Base-by-base conservation (phyloP, 129 eudicot species). In the carrot (Daucus carota) region DNA sequence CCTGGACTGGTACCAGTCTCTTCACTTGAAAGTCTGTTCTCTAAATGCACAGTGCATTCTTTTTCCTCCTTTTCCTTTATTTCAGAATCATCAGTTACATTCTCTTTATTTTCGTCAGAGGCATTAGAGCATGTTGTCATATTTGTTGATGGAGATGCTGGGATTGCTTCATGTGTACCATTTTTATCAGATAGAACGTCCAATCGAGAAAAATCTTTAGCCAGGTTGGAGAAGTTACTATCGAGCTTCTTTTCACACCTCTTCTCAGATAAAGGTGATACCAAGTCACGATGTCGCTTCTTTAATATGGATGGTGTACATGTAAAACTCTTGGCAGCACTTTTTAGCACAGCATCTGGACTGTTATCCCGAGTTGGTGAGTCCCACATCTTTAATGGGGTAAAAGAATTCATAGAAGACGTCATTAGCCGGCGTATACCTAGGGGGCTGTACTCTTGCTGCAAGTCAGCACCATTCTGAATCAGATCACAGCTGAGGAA, bases 401-500 rank as follows among this genome's bases (percentile, higher is more conserved):
- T 86, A 38, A 83, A 82, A 57, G 81, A 82, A 60, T 75, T 79
- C 80, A 77, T 81, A 32, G 90, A 78, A 66, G 95, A 85, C 84
- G 84, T 87, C 97, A 89, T 87, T 81, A 88, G 76, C 65, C 87
- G 91, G 31, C 98, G 84, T 24, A 90, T 87, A 34, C 98, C 98
- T 44, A 93, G 91, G 41, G 98, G 98, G 80, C 98, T 93, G 75
- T 70, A 93, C 28, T 90, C 97, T 68, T 83, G 95, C 75, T 83
- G 91, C 83, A 78, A 78, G 72, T 93, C 98, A 52, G 67, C 74
- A 42, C 92, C 92, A 20, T 86, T 81, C 75, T 87, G 98, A 68
- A 81, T 84, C 72, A 93, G 84, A 84, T 93, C 98, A 78, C 98
- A 90, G 77, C 96, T 87, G 38, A 90, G 86, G 54, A 93, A 93